Conservation (phyloP, 495 filamentous ascomycete species). For the Entonaema liquescens region DNA sequence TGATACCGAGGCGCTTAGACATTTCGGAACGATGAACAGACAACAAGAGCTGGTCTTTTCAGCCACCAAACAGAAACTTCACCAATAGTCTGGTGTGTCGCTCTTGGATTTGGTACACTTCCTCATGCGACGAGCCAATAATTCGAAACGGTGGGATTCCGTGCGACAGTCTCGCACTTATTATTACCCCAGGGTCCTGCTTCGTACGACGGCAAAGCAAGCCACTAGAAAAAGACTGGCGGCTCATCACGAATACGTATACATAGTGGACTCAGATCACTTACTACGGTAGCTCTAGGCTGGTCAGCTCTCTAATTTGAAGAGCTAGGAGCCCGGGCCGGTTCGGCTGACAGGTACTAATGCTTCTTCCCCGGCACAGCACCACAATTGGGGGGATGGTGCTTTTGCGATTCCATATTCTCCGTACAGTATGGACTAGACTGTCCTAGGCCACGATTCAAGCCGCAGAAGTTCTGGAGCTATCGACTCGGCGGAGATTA, state of each 20-base stretch:
- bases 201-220: conserved; percentile 10
- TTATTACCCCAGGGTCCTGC: conserved; percentile 21
- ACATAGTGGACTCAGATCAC: not conserved
- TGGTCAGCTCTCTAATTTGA: conserved; percentile 18
- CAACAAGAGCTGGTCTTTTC: conserved; percentile 15
- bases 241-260: conserved; percentile 8
- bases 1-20: conserved; percentile 8
- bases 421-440: conserved; percentile 36
- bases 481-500: conserved; percentile 45
- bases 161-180: conserved; percentile 31
- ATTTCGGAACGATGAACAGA: not conserved
- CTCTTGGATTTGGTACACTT: conserved; percentile 7
- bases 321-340: conserved; percentile 34
- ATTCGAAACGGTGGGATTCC: conserved; percentile 27
- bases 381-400: not conserved
- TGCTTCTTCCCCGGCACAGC: conserved; percentile 41
- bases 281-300: not conserved
- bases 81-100: conserved; percentile 3
- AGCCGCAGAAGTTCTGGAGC: conserved; percentile 49
- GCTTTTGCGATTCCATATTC: conserved; percentile 19
- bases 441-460: conserved; percentile 35
- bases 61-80: conserved; percentile 20
- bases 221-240: conserved; percentile 9
- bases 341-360: conserved; percentile 34
- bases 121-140: conserved; percentile 11